Evolutionary conservation across 495 filamentous ascomycete genomes (phyloP).

Genomic region (Elaphomyces granulatus): DNA sequence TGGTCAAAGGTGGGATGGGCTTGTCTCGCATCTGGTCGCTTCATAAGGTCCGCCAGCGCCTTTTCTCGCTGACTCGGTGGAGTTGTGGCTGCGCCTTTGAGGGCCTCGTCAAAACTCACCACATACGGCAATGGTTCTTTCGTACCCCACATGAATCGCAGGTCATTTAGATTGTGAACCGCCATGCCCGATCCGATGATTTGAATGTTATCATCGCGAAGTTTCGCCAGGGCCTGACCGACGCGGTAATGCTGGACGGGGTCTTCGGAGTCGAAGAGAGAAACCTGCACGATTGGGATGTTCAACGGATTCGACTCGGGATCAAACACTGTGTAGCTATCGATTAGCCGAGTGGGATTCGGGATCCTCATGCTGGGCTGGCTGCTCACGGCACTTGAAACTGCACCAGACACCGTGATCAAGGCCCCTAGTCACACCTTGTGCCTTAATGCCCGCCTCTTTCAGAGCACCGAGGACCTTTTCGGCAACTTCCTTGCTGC

Average conservation of each 20-base stretch:
- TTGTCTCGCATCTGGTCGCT: slow-evolving; percentile 51
- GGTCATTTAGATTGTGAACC: slow-evolving; percentile 69
- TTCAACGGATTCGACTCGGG: slow-evolving; percentile 59
- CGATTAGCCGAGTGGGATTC: slow-evolving; percentile 3
- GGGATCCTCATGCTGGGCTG: slow-evolving; percentile 9
- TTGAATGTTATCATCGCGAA: slow-evolving; percentile 58
- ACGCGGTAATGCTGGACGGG: slow-evolving; percentile 55
- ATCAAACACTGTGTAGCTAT: slow-evolving; percentile 40
- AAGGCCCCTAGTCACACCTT: slow-evolving; percentile 51
- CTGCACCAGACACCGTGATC: slow-evolving; percentile 73
- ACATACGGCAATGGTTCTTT: slow-evolving; percentile 37
- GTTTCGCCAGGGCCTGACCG: slow-evolving; percentile 49
- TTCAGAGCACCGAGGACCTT: slow-evolving; percentile 46
- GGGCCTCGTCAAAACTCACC: slow-evolving; percentile 62
- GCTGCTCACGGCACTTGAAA: slow-evolving; percentile 44
- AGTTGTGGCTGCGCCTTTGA: slow-evolving; percentile 51
- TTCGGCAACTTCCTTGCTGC: slow-evolving; percentile 50
- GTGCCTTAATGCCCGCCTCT: slow-evolving; percentile 46
- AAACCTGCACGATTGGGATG: slow-evolving; percentile 71
- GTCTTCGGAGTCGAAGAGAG: slow-evolving; percentile 55
- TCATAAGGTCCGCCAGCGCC: slow-evolving; percentile 44
- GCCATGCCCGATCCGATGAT: slow-evolving; percentile 77
- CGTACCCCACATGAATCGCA: slow-evolving; percentile 33
- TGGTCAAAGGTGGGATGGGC: slow-evolving; percentile 77
- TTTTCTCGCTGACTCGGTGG: slow-evolving; percentile 40